Evolutionary conservation across 495 filamentous ascomycete genomes (phyloP).

Genomic region (Hypoxylon lienhwacheense): DNA sequence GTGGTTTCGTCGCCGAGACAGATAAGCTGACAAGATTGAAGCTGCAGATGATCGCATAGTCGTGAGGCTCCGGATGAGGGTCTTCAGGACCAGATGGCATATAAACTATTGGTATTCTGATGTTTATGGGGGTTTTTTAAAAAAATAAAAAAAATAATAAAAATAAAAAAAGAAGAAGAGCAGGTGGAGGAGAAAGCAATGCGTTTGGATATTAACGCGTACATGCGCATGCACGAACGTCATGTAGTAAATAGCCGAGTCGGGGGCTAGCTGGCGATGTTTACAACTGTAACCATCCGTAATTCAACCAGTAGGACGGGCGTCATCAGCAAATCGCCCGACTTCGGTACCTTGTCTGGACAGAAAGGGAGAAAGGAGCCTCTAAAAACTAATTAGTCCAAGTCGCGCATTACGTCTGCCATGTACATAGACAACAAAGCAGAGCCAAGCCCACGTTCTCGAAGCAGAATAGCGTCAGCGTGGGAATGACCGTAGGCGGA

Average conservation of each 20-base stretch:
- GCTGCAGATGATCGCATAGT: background rate
- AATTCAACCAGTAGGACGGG: conserved; percentile 27
- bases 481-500: conserved; percentile 17
- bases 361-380: conserved; percentile 19
- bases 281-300: conserved; percentile 27
- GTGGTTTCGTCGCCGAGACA: conserved; percentile 1
- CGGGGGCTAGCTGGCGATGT: conserved; percentile 14
- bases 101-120: no score
- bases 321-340: conserved; percentile 9
- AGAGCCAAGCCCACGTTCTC: conserved; percentile 3
- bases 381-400: conserved; percentile 8
- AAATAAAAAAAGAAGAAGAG: no score
- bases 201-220: conserved; percentile 6
- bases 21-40: conserved; percentile 27
- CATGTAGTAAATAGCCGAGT: conserved; percentile 7
- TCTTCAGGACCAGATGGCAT: background rate
- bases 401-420: conserved; percentile 29
- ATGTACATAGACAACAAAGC: conserved; percentile 29
- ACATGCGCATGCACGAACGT: no score
- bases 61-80: conserved; percentile 18
- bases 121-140: no score
- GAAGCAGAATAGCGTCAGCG: conserved; percentile 26
- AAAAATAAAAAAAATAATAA: no score
- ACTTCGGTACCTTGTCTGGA: conserved; percentile 19
- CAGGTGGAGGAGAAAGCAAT: no score